Evolutionary conservation across 345 rosid species (phyloP), one percentile per base, ranked within the genome.

Genomic region (Acer saccharum): DNA sequence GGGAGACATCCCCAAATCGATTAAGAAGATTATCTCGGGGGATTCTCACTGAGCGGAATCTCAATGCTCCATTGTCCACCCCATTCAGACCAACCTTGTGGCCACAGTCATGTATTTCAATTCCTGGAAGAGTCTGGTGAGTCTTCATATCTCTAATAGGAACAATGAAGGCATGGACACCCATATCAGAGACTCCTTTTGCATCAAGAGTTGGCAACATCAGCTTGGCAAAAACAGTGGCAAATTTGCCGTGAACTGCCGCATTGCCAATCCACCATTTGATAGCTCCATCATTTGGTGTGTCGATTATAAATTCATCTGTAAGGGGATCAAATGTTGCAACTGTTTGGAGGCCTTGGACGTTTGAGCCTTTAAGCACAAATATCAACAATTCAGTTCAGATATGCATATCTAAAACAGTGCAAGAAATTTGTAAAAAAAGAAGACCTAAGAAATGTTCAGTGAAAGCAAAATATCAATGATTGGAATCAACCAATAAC

Each of bases 241-340:
- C 99, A 62, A 97, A 93, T 87, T 91, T 97, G 9, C 99, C 99
- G 78, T 97, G 98, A 79, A 93, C 98, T 8, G 98, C 99, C 69
- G 99, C 99, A 81, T 96, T 96, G 54, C 99, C 98, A 80, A 94
- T 97, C 99, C 98, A 94, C 99, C 99, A 97, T 82, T 97, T 97
- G 78, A 94, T 94, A 50, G 98, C 98, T 70, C 99, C 98, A 52
- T 97, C 98, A 79, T 93, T 81, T 50, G 98, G 97, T 4, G 98
- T 97, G 82, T 91, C 86, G 29, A 94, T 87, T 43, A 94, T 58
- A 57, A 97, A 97, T 74, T 94, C 98, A 60, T 94, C 98, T 18
- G 83, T 90, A 10, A 90, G 55, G 2, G 90, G 98, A 82, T 97
- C 98, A 75, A 97, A 97, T 71, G 89, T 90, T 29, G 99, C 99